Evolutionary conservation across 768 basidiomycete species (phyloP), one percentile per base, ranked within the genome.

Genomic region (Lactarius pseudohatsudake): DNA sequence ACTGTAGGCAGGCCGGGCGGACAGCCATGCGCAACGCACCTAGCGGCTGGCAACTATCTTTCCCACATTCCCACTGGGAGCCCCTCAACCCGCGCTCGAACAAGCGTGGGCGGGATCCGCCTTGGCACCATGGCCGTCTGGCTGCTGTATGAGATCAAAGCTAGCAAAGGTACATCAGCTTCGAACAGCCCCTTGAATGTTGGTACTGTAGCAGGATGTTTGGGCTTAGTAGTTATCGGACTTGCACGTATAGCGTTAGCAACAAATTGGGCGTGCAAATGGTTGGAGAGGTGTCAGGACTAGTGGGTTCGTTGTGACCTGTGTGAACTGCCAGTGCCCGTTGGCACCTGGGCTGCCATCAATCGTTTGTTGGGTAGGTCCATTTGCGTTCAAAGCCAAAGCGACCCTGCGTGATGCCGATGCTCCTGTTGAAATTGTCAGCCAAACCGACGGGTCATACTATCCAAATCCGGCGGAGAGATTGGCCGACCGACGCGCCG

Each of bases 1-100:
- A 13, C 36, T 36, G 36, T 36, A 56, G 28, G 30, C 9, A 56
- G 30, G 18, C 30, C 55, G 9, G 18, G 32, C 28, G 32, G 55
- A n/a, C 20, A 34, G 55, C 28, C 55, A 56, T n/a, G n/a, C n/a
- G n/a, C n/a, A 56, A 56, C 55, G 55, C 55, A 56, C 55, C 55
- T 32, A 7, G 54, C 22, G 7, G 30, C 30, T 32, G 55, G 55
- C 30, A 56, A 32, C 55, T 9, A 7, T 30, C 20, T 55, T 56
- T 56, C 55, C 55, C 55, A 56, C 55, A 56, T 18, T 1, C 55
- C 30, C 30, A 9, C 30, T 32, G 30, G 9, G 16, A 50, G 26
- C n/a, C 50, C 50, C 18, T n/a, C 30, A 30, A 56, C 55, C 55
- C 20, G 20, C 55, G 30, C 20, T 56, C 55, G 18, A 34, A 56